Percentiles rank a stretch among this genome's conserved stretches.
Evolutionary conservation across 768 basidiomycete species (phyloP).

Genomic region (Agaricus subrufescens): DNA sequence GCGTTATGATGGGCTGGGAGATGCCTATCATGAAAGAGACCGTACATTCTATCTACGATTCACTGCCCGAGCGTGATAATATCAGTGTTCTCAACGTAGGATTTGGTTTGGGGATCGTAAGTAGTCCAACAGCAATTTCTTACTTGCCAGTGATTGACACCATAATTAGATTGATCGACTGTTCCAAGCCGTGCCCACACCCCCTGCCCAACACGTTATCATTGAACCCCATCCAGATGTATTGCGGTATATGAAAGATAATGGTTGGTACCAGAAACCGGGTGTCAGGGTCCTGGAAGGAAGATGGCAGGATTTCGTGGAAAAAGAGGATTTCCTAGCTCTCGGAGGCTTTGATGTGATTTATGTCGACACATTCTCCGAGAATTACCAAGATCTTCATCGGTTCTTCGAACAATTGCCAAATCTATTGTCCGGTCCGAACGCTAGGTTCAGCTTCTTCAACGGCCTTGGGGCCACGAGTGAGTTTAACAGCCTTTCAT

Average conservation of each 20-base stretch:
- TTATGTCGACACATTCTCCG: slow-evolving; percentile 93
- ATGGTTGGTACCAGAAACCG: slow-evolving; percentile 73
- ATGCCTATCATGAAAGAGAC: slow-evolving; percentile 80
- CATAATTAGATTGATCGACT: slow-evolving; percentile 69
- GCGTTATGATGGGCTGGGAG: slow-evolving; percentile 99
- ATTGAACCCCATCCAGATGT: slow-evolving; percentile 95
- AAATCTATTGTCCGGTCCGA: slow-evolving; percentile 66
- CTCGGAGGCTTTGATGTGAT: slow-evolving; percentile 82
- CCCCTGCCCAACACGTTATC: slow-evolving; percentile 77
- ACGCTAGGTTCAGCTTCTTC: slow-evolving; percentile 91
- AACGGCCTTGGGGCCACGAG: slow-evolving; percentile 96
- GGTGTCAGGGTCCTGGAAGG: slow-evolving; percentile 83
- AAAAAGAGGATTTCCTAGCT: slow-evolving; percentile 48
- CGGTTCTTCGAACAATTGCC: slow-evolving; percentile 81
- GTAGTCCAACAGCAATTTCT: slow-evolving; percentile 18
- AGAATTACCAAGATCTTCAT: slow-evolving; percentile 75
- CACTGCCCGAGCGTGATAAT: slow-evolving; percentile 41
- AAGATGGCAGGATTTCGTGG: slow-evolving; percentile 89
- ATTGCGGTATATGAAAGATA: slow-evolving; percentile 68
- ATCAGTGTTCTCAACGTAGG: slow-evolving; percentile 85
- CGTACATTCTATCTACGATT: slow-evolving; percentile 55
- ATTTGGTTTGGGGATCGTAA: slow-evolving; percentile 88
- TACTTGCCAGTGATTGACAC: background rate
- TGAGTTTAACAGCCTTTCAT: slow-evolving; percentile 30
- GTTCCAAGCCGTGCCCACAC: slow-evolving; percentile 60